Base-by-base conservation (phyloP, 257 asterid genomes). In the Salvia miltiorrhiza region DNA sequence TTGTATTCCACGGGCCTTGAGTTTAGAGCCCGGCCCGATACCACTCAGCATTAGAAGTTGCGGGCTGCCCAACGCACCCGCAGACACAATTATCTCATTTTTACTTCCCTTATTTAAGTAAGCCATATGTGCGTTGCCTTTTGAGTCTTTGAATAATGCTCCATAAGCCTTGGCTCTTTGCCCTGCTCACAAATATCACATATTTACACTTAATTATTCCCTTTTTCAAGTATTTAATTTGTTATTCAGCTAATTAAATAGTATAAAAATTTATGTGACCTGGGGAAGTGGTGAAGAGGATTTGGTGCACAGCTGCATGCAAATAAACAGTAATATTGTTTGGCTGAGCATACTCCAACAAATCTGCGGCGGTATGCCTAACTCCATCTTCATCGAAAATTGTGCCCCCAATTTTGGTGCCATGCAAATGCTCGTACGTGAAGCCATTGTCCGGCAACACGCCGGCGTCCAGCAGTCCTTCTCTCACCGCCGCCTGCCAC, bases 11-110 rank as follows among this genome's bases (percentile, higher is more conserved):
- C 66, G 78, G 68, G 83, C 80, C 68, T 0, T 35, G 0, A 84
- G 78, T 0, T 69, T 55, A 0, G 9, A 75, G 61, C 72, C 82
- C n/a, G 85, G 88, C 83, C 84, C 86, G n/a, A 84, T 81, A 4
- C 98, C 96, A 24, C 96, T 92, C 47, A 92, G 20, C 96, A 92
- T 80, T 24, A 88, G 28, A 40, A 88, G 8, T 41, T 88, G 97
- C 72, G 98, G 97, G 86, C 98, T 92, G 23, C 93, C 97, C 3
- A 92, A 11, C 21, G 98, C 93, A 5, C 98, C 98, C 0, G 98
- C 95, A 7, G 86, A 79, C 16, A 87, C 14, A 8, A 88, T 74
- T 24, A 91, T 30, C 84, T 91, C 97, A 39, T 73, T 87, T 35
- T 7, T 61, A 5, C 78, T 17, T 4, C 80, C 88, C 1, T 13